Base-by-base conservation (phyloP, 306 rosid species). In the Fragaria vesca region DNA sequence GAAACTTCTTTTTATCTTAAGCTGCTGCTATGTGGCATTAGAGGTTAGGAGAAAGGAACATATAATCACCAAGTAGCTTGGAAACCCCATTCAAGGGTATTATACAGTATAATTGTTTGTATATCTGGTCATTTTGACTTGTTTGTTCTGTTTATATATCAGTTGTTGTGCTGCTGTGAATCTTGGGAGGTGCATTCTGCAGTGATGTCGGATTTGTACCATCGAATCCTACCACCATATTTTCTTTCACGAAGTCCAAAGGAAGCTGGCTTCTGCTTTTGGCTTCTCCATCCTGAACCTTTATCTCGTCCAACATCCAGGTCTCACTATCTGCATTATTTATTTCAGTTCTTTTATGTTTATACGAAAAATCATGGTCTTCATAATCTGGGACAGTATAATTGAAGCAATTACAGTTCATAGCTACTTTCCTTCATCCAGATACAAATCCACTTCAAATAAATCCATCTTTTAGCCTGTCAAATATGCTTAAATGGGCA, bases 271-370 rank as follows among this genome's bases (percentile, higher is more conserved):
- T 89, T 86, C 84, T 91, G 93, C 80, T 89, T 88, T 73, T 87
- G 90, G 93, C 85, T 91, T 73, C 80, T 91, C 69, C 94, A 91
- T 87, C 97, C 97, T 36, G 86, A 91, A 54, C 90, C 90, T 75
- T 81, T 84, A 45, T 82, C 84, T 34, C 97, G 97, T 63, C 97
- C 97, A 79, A 82, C 92, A 50, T 84, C 89, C 38, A 85, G 94
- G 97, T 89, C 78, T 58, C 76, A 48, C 58, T 43, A 70, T 36
- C 48, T 71, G 30, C 34, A 40, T 43, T 42, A n/a, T 20, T 62
- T 72, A 36, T 46, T 24, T 55, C 48, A 51, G 54, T 34, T 34
- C 12, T 36, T 63, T 66, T 18, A 3, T 36, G 54, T 78, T 20
- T 36, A 38, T 52, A 73, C 0, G 55, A 58, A 16, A 74, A 60